These are phyloP conservation scores for Sphaerostilbella broomeana DNA, from an alignment of 2,329 filamentous ascomycete genomes.

Conservation along the genomic window DNA sequence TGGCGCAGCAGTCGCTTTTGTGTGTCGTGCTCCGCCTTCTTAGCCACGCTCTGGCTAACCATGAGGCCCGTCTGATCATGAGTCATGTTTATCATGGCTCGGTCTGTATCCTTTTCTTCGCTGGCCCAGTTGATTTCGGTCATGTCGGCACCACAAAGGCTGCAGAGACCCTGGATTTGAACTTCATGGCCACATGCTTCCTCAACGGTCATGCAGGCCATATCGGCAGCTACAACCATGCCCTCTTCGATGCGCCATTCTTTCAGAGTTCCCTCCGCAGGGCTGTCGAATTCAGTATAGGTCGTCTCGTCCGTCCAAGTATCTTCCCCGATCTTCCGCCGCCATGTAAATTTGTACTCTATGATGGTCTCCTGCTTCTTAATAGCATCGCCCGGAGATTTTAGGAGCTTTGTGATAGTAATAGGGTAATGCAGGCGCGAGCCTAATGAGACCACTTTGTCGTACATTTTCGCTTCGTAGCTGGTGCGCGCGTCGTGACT, in stretches of 20 bases:
- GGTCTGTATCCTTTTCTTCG: slow-evolving; percentile 69
- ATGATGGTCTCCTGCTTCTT: slow-evolving; percentile 72
- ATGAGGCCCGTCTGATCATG: slow-evolving; percentile 85
- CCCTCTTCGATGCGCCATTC: slow-evolving; percentile 70
- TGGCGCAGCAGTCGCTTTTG: slow-evolving; percentile 75
- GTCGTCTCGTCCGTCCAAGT: slow-evolving; percentile 58
- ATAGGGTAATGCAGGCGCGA: slow-evolving; percentile 81
- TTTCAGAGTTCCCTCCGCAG: slow-evolving; percentile 71
- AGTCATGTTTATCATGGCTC: slow-evolving; percentile 89
- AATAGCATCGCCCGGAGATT: slow-evolving; percentile 66
- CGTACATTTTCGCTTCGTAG: slow-evolving; percentile 26
- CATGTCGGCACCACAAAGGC: slow-evolving; percentile 93
- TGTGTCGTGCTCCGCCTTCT: slow-evolving; percentile 74
- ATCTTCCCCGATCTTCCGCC: slow-evolving; percentile 66
- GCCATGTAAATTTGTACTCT: slow-evolving; percentile 80
- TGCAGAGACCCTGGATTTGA: slow-evolving; percentile 87
- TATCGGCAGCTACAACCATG: slow-evolving; percentile 54
- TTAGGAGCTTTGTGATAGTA: slow-evolving; percentile 79
- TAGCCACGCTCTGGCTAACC: slow-evolving; percentile 76
- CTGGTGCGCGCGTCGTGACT: slow-evolving; percentile 7
- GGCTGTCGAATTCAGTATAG: slow-evolving; percentile 71
- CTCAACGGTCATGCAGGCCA: slow-evolving; percentile 65
- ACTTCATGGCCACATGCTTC: slow-evolving; percentile 88
- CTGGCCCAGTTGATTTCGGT: slow-evolving; percentile 82
- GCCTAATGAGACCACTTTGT: slow-evolving; percentile 45